Evolutionary conservation across 306 rosid genomes (phyloP), one percentile per base, ranked within the genome.

Genomic region (Trichosanthes cucumerina): DNA sequence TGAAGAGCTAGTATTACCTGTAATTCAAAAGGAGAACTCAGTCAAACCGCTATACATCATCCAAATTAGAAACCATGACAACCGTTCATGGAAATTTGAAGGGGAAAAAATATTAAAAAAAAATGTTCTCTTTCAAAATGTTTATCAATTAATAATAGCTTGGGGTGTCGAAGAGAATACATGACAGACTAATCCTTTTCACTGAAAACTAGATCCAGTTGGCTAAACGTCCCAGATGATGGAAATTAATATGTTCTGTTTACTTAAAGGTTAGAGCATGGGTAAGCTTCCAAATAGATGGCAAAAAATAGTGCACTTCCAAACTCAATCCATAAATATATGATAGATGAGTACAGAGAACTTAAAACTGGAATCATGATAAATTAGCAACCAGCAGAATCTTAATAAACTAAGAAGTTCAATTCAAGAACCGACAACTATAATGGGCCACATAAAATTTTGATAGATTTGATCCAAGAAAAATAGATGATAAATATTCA

Each of bases 1-100:
- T 19, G 84, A 87, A 69, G 85, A 58, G 79, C 88, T 85, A 60
- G 87, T 85, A 81, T 74, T 85, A 38, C 84, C 97, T 92, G 93
- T 69, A 81, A 81, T 68, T 84, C 81, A 86, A 81, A 69, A 34
- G 77, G 80, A 83, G 36, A 57, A 70, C n/a, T 68, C 63, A 31
- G 71, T 84, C 60, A 47, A 26, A 47, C 21, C 21, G 3, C 38
- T 38, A 36, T 38, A 66, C 28, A 34, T 23, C 73, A 34, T 36
- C 26, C 9, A 66, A 34, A 64, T 64, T 28, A 8, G 62, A 56
- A 23, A 26, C 19, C 59, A 24, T 9, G 49, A 16, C 14, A 6
- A 63, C 44, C 23, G 6, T 7, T 31, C 39, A 57, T 11, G 15
- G 24, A 58, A 26, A 8, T 33, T 63, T 63, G 23, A 63, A 63